Evolutionary conservation across 306 rosid genomes (phyloP), one percentile per base, ranked within the genome.

Genomic region (Lathyrus sativus): DNA sequence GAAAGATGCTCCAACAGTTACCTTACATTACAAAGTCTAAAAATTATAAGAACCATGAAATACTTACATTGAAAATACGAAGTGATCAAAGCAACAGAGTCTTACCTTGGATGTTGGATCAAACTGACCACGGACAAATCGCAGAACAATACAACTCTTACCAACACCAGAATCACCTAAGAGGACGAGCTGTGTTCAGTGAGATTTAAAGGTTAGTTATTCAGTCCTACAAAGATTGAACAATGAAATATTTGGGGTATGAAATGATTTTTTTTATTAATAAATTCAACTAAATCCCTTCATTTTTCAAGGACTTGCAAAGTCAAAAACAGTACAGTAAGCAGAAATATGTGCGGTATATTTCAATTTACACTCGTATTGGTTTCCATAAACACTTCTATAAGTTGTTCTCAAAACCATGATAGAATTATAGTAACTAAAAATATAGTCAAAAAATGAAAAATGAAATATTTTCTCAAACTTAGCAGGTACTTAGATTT

Each of bases 81-180:
- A 49, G 55, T 50, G 62, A 28, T 14, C 46, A 12, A 37, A 53
- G 73, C n/a, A 81, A 57, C 54, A 68, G 31, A 55, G 18, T 78
- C 75, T 74, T 55, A 90, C 99, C 97, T 95, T 95, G 80, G 99
- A 95, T 15, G 96, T 88, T 31, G 99, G 97, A 78, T 95, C 99
- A 84, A 95, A 95, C 78, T 85, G 97, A 71, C 99, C 99, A 69
- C 99, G 97, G 60, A 95, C 99, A 85, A 95, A 95, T 39, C 97
- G 85, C 61, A 95, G 96, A 73, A 95, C 99, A 82, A 95, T 95
- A 65, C 99, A 95, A 78, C 99, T 95, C 81, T 95, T 95, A 75
- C 99, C 99, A 76, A 95, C 99, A 41, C 99, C 99, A 74, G 99
- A 95, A 84, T 95, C 99, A 71, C 99, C 99, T 79, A 95, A 77